A percentile compares a stretch with the other conserved stretches of the same genome.
phyloP scores from a whole-genome alignment of 2,329 filamentous ascomycete species.

The Thyridium curvatum region DNA sequence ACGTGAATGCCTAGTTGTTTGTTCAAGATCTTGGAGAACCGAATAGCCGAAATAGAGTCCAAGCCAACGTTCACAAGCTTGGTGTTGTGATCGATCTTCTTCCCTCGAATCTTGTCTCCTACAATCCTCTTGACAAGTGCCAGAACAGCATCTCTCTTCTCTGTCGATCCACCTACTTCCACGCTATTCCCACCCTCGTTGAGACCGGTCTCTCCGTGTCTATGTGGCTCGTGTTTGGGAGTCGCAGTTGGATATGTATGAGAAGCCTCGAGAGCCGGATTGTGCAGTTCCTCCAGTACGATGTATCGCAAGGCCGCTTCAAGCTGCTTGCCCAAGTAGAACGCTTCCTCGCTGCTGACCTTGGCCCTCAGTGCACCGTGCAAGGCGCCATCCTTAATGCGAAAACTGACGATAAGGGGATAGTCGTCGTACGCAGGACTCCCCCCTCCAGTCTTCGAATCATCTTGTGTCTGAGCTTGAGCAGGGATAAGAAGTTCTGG shows the following conservation, averaged over 20 bases:
- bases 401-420: constrained; percentile 15
- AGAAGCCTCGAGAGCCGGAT: no score
- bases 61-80: constrained; percentile 14
- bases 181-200: no score
- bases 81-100: constrained; percentile 8
- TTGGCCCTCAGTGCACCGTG: constrained; percentile 13
- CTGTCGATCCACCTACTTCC: not conserved
- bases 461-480: not conserved
- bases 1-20: constrained; percentile 9
- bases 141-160: constrained; percentile 6
- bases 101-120: constrained; percentile 5
- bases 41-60: constrained; percentile 16
- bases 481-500: not conserved
- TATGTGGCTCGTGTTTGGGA: no score
- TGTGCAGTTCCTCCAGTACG: no score
- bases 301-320: not conserved
- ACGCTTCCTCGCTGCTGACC: not conserved
- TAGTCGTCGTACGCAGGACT: constrained; percentile 14
- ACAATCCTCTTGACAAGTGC: constrained; percentile 10
- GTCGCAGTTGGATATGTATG: no score
- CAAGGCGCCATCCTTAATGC: constrained; percentile 10
- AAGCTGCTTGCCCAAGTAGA: constrained; percentile 6
- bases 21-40: constrained; percentile 11
- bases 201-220: no score
- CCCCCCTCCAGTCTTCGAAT: not conserved